Evolutionary conservation across 495 filamentous ascomycete genomes (phyloP).

Genomic region (Xylaria sp.): DNA sequence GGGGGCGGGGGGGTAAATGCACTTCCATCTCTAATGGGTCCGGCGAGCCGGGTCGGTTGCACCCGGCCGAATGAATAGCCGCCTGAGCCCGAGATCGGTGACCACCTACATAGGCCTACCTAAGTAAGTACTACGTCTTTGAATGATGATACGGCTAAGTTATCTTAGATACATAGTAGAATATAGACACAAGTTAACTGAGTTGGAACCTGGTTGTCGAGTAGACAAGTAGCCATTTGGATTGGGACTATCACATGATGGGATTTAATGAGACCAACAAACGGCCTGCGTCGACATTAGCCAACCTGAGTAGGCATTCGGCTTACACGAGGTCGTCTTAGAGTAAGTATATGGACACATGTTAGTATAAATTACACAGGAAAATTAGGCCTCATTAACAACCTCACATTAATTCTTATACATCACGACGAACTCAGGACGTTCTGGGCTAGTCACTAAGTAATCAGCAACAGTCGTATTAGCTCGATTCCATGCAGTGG

Average conservation of each 20-base stretch:
- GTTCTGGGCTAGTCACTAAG: too few species aligned
- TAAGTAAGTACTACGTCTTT: too few species aligned
- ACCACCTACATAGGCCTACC: too few species aligned
- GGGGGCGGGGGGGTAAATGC: conserved; percentile 21
- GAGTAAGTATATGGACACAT: too few species aligned
- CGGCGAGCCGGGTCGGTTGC: conserved; percentile 2
- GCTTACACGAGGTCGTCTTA: too few species aligned
- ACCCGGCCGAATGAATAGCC: conserved; percentile 22
- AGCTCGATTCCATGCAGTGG: background rate
- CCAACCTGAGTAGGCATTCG: too few species aligned
- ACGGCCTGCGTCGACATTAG: too few species aligned
- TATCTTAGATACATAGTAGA: too few species aligned
- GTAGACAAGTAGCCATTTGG: background rate
- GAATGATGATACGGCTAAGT: too few species aligned
- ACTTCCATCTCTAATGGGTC: background rate
- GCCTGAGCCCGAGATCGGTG: background rate
- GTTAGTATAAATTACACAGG: too few species aligned
- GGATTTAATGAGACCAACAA: background rate
- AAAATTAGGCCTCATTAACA: too few species aligned
- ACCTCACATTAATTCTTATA: background rate
- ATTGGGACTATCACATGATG: background rate
- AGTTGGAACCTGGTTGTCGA: background rate
- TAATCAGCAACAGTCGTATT: background rate
- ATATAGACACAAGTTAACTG: background rate
- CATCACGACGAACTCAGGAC: background rate